Evolutionary conservation across 495 filamentous ascomycete genomes (phyloP), one percentile per base, ranked within the genome.

Genomic region (Hypoxylon intermedium): DNA sequence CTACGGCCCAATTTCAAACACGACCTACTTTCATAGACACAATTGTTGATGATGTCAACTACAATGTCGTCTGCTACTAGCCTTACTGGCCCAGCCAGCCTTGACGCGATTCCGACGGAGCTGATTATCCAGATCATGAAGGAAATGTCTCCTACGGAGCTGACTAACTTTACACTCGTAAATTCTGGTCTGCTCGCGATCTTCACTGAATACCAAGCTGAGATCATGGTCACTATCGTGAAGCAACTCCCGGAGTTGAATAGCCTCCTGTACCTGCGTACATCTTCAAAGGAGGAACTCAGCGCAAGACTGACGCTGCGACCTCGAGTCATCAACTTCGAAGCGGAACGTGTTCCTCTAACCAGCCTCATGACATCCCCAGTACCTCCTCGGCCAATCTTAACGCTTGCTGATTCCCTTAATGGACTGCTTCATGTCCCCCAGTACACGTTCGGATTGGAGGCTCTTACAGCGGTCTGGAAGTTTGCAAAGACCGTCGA

Each of bases 91-190:
- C 11, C 41, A 5, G 12, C 3, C 21, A 26, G 24, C 7, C 3
- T 50, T 0, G 11, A 23, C 4, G 11, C 11, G 6, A 9, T 77
- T 0, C 69, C 73, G 0, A 51, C 67, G 1, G 76, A 79, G 40
- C 45, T 68, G 0, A 21, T 74, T 5, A 56, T 75, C 31, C 61
- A 74, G 6, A 69, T 78, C 11, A 67, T 74, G 54, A 60, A 66
- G 30, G 0, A 68, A 11, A 43, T 76, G 51, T 60, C 68, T 24
- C 65, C 72, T 9, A 57, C 50, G 6, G 53, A 67, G 1, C 34
- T 75, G 3, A 38, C 53, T 7, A 52, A 60, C 5, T 55, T 77
- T 23, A 55, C 58, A 6, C 23, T 46, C 9, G 47, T 55, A n/a
- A 71, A 59, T 38, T 67, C 58, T 16, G 18, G 28, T 1, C 34